Conservation (phyloP, 1,284 basidiomycete genomes). For the Rhodofomes roseus region DNA sequence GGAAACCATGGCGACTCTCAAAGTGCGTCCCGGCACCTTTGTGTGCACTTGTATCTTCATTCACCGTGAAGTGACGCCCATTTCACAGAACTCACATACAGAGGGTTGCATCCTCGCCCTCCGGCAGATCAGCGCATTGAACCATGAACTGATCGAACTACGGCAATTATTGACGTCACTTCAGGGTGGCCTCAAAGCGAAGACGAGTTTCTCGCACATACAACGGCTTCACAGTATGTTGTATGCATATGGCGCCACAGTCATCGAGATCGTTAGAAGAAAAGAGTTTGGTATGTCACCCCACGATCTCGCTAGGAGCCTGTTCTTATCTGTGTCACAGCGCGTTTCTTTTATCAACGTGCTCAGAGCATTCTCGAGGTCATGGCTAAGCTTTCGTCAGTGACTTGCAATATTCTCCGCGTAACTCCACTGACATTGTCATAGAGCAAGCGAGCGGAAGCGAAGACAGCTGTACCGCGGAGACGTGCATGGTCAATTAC, state of each 20-base stretch:
- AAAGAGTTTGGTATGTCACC: conserved; percentile 74
- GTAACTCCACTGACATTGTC: background rate
- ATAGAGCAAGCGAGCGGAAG: conserved; percentile 67
- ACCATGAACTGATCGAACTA: conserved; percentile 71
- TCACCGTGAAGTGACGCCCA: background rate
- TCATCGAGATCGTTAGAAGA: conserved; percentile 87
- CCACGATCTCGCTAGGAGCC: too few species aligned
- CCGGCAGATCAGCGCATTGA: conserved; percentile 69
- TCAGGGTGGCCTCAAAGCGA: conserved; percentile 65
- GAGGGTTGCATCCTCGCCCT: conserved; percentile 64
- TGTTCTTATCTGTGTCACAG: conserved; percentile 32
- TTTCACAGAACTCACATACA: conserved; percentile 69
- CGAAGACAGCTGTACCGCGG: conserved; percentile 75
- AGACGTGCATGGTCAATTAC: conserved; percentile 77
- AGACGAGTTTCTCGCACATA: conserved; percentile 88
- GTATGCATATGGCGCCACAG: conserved; percentile 90
- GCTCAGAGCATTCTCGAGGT: conserved; percentile 77
- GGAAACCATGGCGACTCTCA: conserved; percentile 50
- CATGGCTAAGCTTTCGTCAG: conserved; percentile 79
- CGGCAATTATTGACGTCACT: conserved; percentile 59
- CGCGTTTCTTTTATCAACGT: conserved; percentile 74
- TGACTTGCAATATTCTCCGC: conserved; percentile 9
- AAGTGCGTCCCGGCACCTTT: conserved; percentile 40
- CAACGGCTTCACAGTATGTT: conserved; percentile 86
- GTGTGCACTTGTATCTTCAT: background rate